Evolutionary conservation across 352 stramenopile species (phyloP).

Genomic region (Phytopythium vexans): DNA sequence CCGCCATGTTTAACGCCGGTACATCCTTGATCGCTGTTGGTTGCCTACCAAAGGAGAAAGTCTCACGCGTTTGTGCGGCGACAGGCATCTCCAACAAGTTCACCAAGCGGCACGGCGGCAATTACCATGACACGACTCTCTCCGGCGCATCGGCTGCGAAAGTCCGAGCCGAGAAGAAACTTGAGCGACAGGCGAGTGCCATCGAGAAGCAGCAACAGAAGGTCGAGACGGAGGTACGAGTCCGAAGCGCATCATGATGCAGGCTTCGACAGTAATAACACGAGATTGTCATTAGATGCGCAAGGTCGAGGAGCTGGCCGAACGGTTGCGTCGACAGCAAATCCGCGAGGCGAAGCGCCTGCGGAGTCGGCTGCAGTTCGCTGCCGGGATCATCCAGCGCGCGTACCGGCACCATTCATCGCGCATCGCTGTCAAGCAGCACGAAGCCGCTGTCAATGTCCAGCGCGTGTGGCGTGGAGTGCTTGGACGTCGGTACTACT

Average conservation of each 20-base stretch:
- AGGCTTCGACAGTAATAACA: neutral
- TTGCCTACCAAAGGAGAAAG: neutral
- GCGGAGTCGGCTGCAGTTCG: slow-evolving; percentile 44
- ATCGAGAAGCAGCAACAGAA: slow-evolving; percentile 82
- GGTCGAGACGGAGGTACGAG: slow-evolving; percentile 61
- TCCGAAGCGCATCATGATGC: neutral
- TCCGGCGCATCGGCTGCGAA: slow-evolving; percentile 67
- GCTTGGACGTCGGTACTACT: slow-evolving; percentile 15
- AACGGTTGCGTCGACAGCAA: slow-evolving; percentile 63
- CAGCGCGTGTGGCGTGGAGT: slow-evolving; percentile 40
- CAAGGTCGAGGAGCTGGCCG: slow-evolving; percentile 71
- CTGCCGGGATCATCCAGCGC: slow-evolving; percentile 47
- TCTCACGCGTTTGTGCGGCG: neutral
- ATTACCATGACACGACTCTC: slow-evolving; percentile 77
- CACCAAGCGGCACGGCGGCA: slow-evolving; percentile 60
- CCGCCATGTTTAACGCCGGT: slow-evolving; percentile 38
- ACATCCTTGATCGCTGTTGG: slow-evolving; percentile 1
- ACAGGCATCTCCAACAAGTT: slow-evolving; percentile 84
- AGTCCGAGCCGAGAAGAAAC: slow-evolving; percentile 52
- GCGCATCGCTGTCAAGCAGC: slow-evolving; percentile 11
- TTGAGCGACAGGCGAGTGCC: slow-evolving; percentile 57
- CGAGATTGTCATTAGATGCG: slow-evolving; percentile 41
- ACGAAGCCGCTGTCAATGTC: slow-evolving; percentile 33
- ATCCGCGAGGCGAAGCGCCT: slow-evolving; percentile 63
- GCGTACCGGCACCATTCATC: slow-evolving; percentile 27